Conservation (phyloP, 75 land plant species). For the Isoetes taiwanensis region DNA sequence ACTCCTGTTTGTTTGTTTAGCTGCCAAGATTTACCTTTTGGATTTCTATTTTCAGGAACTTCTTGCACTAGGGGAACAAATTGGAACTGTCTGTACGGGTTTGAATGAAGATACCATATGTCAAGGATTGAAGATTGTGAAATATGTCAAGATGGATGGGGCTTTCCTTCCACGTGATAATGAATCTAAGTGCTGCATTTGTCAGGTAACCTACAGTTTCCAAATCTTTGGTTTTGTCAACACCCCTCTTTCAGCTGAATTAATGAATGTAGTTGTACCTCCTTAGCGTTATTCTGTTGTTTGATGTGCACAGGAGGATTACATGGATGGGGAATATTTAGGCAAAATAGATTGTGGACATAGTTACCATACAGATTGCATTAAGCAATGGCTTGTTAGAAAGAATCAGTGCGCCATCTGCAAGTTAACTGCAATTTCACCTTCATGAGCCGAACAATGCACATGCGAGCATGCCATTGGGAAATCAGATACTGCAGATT, state of each 20-base stretch:
- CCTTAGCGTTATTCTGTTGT: not conserved
- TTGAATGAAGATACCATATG: constrained; percentile 33
- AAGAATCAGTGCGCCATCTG: constrained; percentile 77
- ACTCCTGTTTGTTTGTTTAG: too few relatives aligned
- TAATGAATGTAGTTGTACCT: too few relatives aligned
- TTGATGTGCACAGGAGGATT: constrained; percentile 47
- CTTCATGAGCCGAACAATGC: not conserved
- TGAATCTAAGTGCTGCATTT: constrained; percentile 3
- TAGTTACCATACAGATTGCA: constrained; percentile 44
- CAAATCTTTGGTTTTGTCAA: not conserved
- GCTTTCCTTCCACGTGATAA: not conserved
- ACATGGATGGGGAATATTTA: constrained; percentile 39
- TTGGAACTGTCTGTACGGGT: constrained; percentile 63
- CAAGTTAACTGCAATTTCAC: constrained; percentile 30
- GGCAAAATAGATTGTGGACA: constrained; percentile 55
- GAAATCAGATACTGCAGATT: too few relatives aligned
- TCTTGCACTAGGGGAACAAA: constrained; percentile 49
- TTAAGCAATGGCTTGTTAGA: constrained; percentile 50
- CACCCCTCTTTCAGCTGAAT: not conserved
- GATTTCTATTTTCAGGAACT: constrained; percentile 55
- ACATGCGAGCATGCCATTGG: too few relatives aligned
- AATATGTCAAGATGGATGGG: not conserved
- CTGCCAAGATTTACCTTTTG: too few relatives aligned
- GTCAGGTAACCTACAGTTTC: too few relatives aligned
- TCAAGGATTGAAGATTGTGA: constrained; percentile 23